Evolutionary conservation across 1,139 yeast genomes (phyloP).

Genomic region (Magnusiomyces magnusii): DNA sequence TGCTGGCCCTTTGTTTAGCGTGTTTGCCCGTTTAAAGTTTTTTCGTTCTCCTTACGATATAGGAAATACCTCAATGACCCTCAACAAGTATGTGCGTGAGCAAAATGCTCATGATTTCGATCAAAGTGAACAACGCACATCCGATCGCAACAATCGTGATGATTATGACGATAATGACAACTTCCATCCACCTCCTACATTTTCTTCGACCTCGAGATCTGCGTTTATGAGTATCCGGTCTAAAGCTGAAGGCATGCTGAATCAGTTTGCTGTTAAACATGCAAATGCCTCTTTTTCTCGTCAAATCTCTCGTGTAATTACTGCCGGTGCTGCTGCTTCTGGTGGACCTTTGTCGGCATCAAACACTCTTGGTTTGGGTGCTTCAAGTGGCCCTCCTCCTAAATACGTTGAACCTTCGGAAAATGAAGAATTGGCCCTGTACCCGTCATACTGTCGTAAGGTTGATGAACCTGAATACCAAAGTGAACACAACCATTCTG

Average conservation of each 20-base stretch:
- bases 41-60: constrained; percentile 1
- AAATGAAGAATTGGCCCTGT: constrained; percentile 37
- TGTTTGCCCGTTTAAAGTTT: constrained; percentile 1
- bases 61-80: constrained; percentile 1
- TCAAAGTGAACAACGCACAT: not conserved
- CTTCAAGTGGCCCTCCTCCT: not conserved
- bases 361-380: not conserved
- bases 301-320: constrained; percentile 13
- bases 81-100: not conserved
- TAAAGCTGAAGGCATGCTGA: constrained; percentile 2
- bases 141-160: not conserved
- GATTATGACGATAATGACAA: not conserved
- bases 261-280: constrained; percentile 13
- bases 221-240: not conserved
- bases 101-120: constrained; percentile 1
- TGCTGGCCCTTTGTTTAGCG: not conserved
- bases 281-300: constrained; percentile 15
- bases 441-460: constrained; percentile 57
- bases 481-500: not conserved
- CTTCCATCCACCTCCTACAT: not conserved
- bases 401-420: constrained; percentile 22
- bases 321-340: constrained; percentile 14
- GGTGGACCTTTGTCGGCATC: constrained; percentile 7
- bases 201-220: not conserved
- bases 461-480: constrained; percentile 24